Conservation (phyloP, 495 filamentous ascomycete species). For the Sphaerosporella brunnea region DNA sequence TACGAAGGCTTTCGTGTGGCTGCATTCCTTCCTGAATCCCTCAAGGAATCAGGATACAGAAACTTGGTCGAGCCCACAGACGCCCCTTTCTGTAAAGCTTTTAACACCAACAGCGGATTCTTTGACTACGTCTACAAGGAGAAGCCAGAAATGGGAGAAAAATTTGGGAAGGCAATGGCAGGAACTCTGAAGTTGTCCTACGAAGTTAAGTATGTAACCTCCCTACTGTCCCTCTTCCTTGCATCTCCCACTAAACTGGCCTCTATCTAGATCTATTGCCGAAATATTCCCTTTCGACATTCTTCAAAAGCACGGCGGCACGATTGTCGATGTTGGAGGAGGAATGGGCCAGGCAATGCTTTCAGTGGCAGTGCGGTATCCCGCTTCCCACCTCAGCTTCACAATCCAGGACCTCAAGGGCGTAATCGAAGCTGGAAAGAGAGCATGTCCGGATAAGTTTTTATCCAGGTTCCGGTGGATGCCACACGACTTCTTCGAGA, state of each 20-base stretch:
- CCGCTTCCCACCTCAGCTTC: neutral
- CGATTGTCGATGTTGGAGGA: conserved; percentile 3
- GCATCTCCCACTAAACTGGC: neutral
- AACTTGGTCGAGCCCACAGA: neutral
- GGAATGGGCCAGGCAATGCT: neutral
- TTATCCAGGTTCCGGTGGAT: neutral
- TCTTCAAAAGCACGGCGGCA: neutral
- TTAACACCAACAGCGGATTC: neutral
- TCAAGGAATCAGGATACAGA: neutral
- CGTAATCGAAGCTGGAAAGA: neutral
- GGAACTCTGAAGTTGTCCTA: neutral
- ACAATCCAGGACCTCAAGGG: neutral
- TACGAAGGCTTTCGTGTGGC: neutral
- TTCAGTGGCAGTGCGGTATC: neutral
- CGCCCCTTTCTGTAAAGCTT: neutral
- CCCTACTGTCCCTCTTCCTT: too few species aligned
- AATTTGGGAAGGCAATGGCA: neutral
- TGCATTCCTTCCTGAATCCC: neutral
- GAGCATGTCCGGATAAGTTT: neutral
- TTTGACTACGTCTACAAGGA: neutral
- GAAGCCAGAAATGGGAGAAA: neutral
- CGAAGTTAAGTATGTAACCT: neutral
- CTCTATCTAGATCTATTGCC: neutral
- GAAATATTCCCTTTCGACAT: neutral
- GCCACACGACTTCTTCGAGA: neutral